Evolutionary conservation across 106 monocot genomes (phyloP).

Genomic region (Iris macrosiphon): DNA sequence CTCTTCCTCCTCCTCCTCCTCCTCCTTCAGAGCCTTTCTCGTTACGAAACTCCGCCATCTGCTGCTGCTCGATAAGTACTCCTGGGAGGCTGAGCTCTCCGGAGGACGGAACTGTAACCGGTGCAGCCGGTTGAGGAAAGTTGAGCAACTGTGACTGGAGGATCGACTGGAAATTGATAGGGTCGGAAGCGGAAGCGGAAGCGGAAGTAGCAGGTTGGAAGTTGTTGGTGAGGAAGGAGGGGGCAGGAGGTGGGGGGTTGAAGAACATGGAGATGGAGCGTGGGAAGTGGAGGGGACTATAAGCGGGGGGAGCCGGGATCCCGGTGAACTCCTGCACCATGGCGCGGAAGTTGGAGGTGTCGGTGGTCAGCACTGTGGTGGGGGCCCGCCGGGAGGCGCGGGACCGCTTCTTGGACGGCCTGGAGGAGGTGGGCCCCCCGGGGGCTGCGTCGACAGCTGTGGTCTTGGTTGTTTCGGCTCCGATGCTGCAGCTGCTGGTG

Average conservation of each 20-base stretch:
- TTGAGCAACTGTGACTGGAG: constrained; percentile 16
- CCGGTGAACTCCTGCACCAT: constrained; percentile 99
- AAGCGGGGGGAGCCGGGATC: constrained; percentile 43
- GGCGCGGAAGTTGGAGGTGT: constrained; percentile 90
- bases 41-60: constrained; percentile 11
- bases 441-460: neutral
- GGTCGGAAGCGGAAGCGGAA: neutral
- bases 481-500: too few species aligned
- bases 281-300: constrained; percentile 10
- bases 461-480: neutral
- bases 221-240: neutral
- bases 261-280: constrained; percentile 32
- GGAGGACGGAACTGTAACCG: neutral
- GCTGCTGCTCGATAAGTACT: neutral
- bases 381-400: constrained; percentile 71
- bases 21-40: constrained; percentile 16
- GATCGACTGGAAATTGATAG: constrained; percentile 21
- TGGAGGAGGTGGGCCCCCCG: constrained; percentile 1
- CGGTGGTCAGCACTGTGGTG: constrained; percentile 85
- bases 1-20: constrained; percentile 12
- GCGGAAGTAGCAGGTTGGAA: neutral
- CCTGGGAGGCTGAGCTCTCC: constrained; percentile 1
- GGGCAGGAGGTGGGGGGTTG: constrained; percentile 1
- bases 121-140: neutral
- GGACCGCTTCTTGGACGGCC: constrained; percentile 55